These are phyloP conservation scores for Coleophoma crateriformis DNA, from an alignment of 2,329 filamentous ascomycete genomes.

Conservation along the genomic window DNA sequence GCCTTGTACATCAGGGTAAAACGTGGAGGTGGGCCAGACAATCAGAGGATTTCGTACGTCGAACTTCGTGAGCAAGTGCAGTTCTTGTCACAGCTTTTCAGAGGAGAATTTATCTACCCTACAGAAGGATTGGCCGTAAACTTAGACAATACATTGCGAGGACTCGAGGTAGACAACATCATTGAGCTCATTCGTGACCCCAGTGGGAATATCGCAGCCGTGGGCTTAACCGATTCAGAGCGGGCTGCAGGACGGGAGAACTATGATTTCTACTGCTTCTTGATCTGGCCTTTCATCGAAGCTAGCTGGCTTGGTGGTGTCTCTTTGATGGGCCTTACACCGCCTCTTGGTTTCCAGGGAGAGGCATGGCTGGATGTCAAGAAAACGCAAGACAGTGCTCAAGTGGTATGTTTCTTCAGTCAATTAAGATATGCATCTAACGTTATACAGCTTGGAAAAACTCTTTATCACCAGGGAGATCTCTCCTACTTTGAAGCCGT, in stretches of 20 bases:
- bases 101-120: slow-evolving; percentile 95
- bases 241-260: slow-evolving; percentile 80
- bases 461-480: slow-evolving; percentile 94
- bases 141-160: slow-evolving; percentile 70
- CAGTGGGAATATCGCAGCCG: slow-evolving; percentile 49
- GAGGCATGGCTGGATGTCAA: slow-evolving; percentile 74
- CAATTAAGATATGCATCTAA: slow-evolving; percentile 15
- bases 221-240: slow-evolving; percentile 75
- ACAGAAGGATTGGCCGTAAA: slow-evolving; percentile 79
- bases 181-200: slow-evolving; percentile 60
- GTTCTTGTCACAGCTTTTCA: slow-evolving; percentile 90
- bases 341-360: slow-evolving; percentile 50
- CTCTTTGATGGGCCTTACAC: slow-evolving; percentile 79
- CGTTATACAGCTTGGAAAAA: slow-evolving; percentile 71
- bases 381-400: slow-evolving; percentile 75
- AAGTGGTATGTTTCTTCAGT: slow-evolving; percentile 54
- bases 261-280: slow-evolving; percentile 97
- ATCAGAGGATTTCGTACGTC: slow-evolving; percentile 71
- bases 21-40: slow-evolving; percentile 75
- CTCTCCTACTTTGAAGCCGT: slow-evolving; percentile 97
- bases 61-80: slow-evolving; percentile 74
- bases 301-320: slow-evolving; percentile 88
- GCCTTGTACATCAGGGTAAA: slow-evolving; percentile 91
- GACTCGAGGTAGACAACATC: slow-evolving; percentile 73
- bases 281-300: slow-evolving; percentile 98